Evolutionary conservation across 176 grass and related monocot genomes (phyloP).

Genomic region (Ensete ventricosum): DNA sequence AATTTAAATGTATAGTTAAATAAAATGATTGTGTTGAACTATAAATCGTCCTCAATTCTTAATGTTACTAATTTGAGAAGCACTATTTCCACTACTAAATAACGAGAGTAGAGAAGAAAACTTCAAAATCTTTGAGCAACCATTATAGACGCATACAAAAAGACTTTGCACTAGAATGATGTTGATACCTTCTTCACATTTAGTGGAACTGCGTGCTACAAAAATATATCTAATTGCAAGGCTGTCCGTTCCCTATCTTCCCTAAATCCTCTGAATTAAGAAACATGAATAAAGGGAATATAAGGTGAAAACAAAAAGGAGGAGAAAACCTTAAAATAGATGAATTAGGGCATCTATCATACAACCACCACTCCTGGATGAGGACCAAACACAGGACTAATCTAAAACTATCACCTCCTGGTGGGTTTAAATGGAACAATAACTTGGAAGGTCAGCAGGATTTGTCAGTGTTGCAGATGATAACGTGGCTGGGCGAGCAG

Average conservation of each 20-base stretch:
- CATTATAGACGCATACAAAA: background rate
- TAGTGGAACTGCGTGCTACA: background rate
- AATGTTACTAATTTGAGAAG: too few relatives aligned
- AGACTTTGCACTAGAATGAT: background rate
- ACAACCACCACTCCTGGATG: conserved; percentile 2
- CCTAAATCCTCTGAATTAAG: background rate
- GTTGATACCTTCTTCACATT: background rate
- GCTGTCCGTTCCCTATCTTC: background rate
- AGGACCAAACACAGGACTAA: background rate
- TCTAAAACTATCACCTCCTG: background rate
- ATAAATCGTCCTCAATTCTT: too few relatives aligned
- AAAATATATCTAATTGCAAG: background rate
- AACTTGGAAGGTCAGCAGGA: background rate
- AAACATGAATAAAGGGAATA: background rate
- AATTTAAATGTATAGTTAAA: too few relatives aligned
- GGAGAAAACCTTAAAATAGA: background rate
- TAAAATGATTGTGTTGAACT: too few relatives aligned
- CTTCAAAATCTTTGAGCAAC: too few relatives aligned
- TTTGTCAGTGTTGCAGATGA: background rate
- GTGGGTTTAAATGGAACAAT: background rate
- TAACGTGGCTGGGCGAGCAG: background rate
- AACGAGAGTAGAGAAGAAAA: too few relatives aligned
- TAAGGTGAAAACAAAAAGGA: background rate
- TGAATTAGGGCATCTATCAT: conserved; percentile 1
- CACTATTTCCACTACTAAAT: too few relatives aligned